These are phyloP conservation scores for Rickenella mellea DNA, from an alignment of 768 basidiomycete genomes.

Conservation along the genomic window DNA sequence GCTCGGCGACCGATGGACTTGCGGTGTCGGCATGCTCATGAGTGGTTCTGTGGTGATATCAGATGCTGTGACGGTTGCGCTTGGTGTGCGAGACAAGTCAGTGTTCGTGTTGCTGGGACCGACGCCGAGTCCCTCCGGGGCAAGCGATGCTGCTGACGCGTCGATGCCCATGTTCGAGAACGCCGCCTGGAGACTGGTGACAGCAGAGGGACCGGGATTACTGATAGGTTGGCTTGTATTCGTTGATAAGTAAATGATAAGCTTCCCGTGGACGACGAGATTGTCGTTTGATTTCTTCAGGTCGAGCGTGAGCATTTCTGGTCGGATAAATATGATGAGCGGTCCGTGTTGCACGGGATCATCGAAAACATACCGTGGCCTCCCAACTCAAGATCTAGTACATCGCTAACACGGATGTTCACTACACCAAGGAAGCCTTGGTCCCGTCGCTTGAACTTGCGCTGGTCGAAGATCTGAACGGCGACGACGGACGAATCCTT, in stretches of 20 bases:
- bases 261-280: constrained; percentile 73
- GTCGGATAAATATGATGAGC: neutral
- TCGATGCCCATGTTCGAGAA: constrained; percentile 54
- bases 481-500: constrained; percentile 66
- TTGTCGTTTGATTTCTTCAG: constrained; percentile 65
- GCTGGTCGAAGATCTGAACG: constrained; percentile 87
- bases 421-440: constrained; percentile 55
- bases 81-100: neutral
- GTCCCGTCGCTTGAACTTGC: constrained; percentile 80
- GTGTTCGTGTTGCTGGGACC: constrained; percentile 5
- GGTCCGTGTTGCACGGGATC: neutral
- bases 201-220: constrained; percentile 74
- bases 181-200: constrained; percentile 46
- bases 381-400: constrained; percentile 27
- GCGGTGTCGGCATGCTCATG: neutral
- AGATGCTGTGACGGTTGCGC: constrained; percentile 6
- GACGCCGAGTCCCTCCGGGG: constrained; percentile 22
- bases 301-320: constrained; percentile 68
- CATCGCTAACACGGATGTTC: constrained; percentile 31
- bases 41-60: neutral
- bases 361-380: constrained; percentile 23
- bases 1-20: constrained; percentile 4
- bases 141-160: constrained; percentile 47
- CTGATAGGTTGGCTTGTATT: constrained; percentile 52
- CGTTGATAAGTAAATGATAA: constrained; percentile 51